Percentiles rank a stretch among this genome's conserved stretches.
phyloP scores from a whole-genome alignment of 2,329 filamentous ascomycete genomes.

The Falciphora oryzae region DNA sequence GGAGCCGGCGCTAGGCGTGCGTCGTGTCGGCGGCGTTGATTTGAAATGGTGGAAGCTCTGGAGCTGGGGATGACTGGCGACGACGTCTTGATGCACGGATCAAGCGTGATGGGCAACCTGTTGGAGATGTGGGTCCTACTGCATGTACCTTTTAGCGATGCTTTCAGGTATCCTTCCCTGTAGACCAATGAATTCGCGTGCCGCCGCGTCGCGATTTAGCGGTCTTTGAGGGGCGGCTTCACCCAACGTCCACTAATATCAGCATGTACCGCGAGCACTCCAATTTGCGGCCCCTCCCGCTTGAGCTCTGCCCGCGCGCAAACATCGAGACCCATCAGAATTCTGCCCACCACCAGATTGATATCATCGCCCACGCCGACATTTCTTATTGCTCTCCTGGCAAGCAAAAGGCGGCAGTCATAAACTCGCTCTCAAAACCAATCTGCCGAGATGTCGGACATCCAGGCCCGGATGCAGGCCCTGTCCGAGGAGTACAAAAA shows the following conservation, averaged over 20 bases:
- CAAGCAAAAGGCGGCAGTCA: background rate
- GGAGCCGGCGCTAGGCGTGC: background rate
- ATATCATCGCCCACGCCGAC: background rate
- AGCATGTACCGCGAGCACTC: background rate
- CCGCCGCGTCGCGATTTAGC: background rate
- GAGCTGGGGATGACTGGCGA: background rate
- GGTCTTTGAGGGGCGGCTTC: too few species aligned
- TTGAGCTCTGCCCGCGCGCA: background rate
- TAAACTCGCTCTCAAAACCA: background rate
- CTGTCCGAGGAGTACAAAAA: constrained; percentile 85
- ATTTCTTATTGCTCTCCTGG: background rate
- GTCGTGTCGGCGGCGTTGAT: background rate
- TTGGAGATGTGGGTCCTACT: background rate
- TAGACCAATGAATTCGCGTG: background rate
- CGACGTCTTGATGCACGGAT: background rate
- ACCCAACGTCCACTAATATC: too few species aligned
- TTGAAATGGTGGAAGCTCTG: background rate
- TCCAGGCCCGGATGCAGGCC: constrained; percentile 71
- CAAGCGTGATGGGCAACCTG: background rate
- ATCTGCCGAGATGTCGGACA: constrained; percentile 53
- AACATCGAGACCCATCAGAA: background rate
- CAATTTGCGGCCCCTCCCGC: too few species aligned
- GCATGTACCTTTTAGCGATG: background rate
- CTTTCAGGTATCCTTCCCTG: background rate
- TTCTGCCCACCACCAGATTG: background rate